Evolutionary conservation across 1,284 basidiomycete species (phyloP).

Genomic region (Apiotrichum laibachii): DNA sequence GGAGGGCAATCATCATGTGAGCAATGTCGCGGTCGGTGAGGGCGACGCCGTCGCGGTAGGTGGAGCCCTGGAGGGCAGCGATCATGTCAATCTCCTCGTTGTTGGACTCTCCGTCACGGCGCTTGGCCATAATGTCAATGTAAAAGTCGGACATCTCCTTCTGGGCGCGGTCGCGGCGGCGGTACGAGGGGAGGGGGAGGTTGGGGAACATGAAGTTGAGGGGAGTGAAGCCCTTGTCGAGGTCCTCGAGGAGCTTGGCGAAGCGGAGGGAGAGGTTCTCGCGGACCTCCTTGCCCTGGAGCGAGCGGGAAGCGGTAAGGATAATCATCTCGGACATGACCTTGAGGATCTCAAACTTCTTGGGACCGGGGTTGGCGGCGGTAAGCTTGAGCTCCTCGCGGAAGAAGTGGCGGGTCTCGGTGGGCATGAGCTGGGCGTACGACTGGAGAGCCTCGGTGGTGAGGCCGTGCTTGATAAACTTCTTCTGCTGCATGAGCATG

Average conservation of each 20-base stretch:
- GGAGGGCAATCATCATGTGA: conserved; percentile 64
- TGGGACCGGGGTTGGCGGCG: conserved; percentile 25
- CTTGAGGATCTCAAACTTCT: conserved; percentile 61
- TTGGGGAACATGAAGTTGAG: conserved; percentile 94
- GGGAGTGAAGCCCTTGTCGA: conserved; percentile 89
- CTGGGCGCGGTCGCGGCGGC: conserved; percentile 82
- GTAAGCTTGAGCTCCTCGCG: conserved; percentile 48
- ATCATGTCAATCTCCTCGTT: conserved; percentile 86
- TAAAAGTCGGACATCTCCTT: conserved; percentile 94
- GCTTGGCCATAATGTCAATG: conserved; percentile 76
- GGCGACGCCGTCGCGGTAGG: conserved; percentile 77
- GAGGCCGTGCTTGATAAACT: conserved; percentile 92
- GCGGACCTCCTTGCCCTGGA: conserved; percentile 90
- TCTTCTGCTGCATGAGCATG: conserved; percentile 98
- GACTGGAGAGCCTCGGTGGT: conserved; percentile 86
- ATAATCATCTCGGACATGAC: conserved; percentile 92
- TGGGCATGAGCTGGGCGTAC: conserved; percentile 86
- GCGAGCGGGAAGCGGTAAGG: conserved; percentile 84
- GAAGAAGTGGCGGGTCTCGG: conserved; percentile 75
- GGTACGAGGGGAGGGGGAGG: conserved; percentile 85
- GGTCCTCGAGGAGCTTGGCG: conserved; percentile 80
- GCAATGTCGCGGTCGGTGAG: conserved; percentile 89
- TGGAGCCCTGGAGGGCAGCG: conserved; percentile 76
- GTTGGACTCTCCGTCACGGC: conserved; percentile 55
- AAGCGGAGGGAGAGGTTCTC: conserved; percentile 75